A percentile compares a stretch with the other conserved stretches of the same genome.
These are phyloP conservation scores for Nannochloris sp. DNA, from an alignment of 139 green algal genomes.

Conservation along the genomic window DNA sequence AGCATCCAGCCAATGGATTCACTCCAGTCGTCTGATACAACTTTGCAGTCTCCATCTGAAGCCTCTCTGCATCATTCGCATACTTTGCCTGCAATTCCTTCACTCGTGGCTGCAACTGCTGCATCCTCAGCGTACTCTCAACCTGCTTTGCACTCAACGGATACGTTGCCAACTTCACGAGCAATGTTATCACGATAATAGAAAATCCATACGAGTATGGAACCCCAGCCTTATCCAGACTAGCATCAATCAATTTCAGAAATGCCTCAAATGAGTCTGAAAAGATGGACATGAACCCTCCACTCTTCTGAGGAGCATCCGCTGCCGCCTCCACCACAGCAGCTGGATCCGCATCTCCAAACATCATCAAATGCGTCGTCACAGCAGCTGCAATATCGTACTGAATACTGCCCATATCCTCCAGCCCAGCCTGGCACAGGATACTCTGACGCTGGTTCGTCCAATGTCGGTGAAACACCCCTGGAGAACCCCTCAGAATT, in stretches of 20 bases:
- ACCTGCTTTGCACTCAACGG: constrained; percentile 94
- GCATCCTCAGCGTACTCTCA: constrained; percentile 84
- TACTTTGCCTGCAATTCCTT: constrained; percentile 93
- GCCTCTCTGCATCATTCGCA: constrained; percentile 68
- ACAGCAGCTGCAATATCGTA: constrained; percentile 26
- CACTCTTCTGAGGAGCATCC: constrained; percentile 17
- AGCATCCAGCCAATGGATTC: constrained; percentile 88
- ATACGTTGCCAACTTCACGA: constrained; percentile 89
- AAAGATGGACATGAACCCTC: constrained; percentile 58
- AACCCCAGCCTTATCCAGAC: constrained; percentile 52
- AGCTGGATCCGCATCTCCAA: constrained; percentile 30
- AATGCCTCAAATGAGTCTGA: constrained; percentile 59
- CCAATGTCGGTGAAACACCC: too few species aligned
- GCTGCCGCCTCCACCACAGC: constrained; percentile 14
- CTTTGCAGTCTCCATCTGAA: constrained; percentile 83
- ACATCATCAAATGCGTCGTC: constrained; percentile 25
- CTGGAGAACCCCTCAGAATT: too few species aligned
- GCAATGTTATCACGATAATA: constrained; percentile 86
- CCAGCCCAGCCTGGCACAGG: too few species aligned
- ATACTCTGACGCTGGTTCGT: too few species aligned
- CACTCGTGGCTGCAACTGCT: constrained; percentile 80
- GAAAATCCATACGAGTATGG: constrained; percentile 95
- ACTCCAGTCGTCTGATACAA: constrained; percentile 88
- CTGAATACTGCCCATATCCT: too few species aligned
- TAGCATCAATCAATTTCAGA: constrained; percentile 72